These are phyloP conservation scores for Phoma sp. DNA, from an alignment of 2,329 filamentous ascomycete species.

Conservation along the genomic window DNA sequence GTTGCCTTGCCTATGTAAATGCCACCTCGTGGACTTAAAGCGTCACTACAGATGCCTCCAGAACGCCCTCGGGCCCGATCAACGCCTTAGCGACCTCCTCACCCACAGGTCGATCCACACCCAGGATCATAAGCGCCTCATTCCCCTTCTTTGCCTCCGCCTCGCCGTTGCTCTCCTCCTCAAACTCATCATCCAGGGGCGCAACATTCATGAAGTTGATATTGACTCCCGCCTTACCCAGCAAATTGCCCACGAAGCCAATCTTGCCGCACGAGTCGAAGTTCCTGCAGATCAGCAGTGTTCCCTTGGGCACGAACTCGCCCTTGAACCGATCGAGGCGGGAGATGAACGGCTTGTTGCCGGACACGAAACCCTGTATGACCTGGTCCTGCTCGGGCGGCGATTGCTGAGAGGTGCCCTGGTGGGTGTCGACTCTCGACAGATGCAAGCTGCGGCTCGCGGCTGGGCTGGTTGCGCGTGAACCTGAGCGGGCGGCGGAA, in stretches of 20 bases:
- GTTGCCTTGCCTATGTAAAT: no score
- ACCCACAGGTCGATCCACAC: slow-evolving; percentile 70
- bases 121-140: slow-evolving; percentile 83
- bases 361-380: slow-evolving; percentile 71
- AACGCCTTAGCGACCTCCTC: slow-evolving; percentile 60
- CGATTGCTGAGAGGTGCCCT: slow-evolving; percentile 2
- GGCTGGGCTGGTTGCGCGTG: slow-evolving; percentile 37
- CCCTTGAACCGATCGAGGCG: slow-evolving; percentile 76
- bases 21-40: slow-evolving; percentile 16
- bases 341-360: slow-evolving; percentile 70
- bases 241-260: slow-evolving; percentile 73
- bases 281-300: slow-evolving; percentile 78
- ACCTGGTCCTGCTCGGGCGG: slow-evolving; percentile 53
- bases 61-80: slow-evolving; percentile 56
- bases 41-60: slow-evolving; percentile 61
- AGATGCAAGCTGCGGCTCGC: slow-evolving; percentile 19
- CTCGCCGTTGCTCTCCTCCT: slow-evolving; percentile 34
- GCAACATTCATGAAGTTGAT: slow-evolving; percentile 81
- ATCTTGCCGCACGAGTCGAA: slow-evolving; percentile 85
- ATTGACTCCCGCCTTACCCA: slow-evolving; percentile 75
- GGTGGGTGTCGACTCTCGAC: slow-evolving; percentile 2
- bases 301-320: slow-evolving; percentile 75
- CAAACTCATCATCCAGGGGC: slow-evolving; percentile 53
- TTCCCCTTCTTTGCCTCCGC: slow-evolving; percentile 48
- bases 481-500: slow-evolving; percentile 32